These are phyloP conservation scores for Cyclotella cryptica DNA, from an alignment of 108 stramenopile genomes.

Conservation along the genomic window DNA sequence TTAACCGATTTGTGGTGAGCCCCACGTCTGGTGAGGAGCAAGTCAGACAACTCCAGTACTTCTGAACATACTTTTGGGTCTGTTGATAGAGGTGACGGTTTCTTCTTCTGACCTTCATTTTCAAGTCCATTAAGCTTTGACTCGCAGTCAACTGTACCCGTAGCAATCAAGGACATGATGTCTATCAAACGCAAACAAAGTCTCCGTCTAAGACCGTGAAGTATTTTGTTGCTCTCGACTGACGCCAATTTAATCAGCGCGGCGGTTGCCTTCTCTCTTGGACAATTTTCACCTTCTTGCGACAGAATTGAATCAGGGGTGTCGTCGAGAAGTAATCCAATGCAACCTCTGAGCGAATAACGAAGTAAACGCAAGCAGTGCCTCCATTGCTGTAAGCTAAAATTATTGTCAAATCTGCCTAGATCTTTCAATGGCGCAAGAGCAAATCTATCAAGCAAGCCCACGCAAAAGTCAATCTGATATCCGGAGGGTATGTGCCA, in stretches of 20 bases:
- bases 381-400: conserved; percentile 50
- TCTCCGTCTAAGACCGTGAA: conserved; percentile 57
- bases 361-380: conserved; percentile 68
- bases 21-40: conserved; percentile 76
- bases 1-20: conserved; percentile 69
- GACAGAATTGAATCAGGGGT: conserved; percentile 34
- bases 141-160: conserved; percentile 63
- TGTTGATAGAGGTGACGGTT: conserved; percentile 50
- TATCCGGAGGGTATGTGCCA: conserved; percentile 82
- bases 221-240: conserved; percentile 42
- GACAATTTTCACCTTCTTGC: conserved; percentile 49
- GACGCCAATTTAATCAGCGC: conserved; percentile 54
- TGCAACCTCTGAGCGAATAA: conserved; percentile 81
- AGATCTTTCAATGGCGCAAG: conserved; percentile 38
- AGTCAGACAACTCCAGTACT: conserved; percentile 66
- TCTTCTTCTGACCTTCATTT: conserved; percentile 31
- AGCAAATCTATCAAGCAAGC: conserved; percentile 47
- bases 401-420: conserved; percentile 10
- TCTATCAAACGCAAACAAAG: conserved; percentile 59
- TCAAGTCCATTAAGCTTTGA: conserved; percentile 25
- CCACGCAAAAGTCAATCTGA: conserved; percentile 73
- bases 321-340: conserved; percentile 72
- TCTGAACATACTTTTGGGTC: conserved; percentile 89
- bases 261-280: conserved; percentile 73
- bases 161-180: conserved; percentile 72